Conservation (phyloP, 129 eudicot species). For the Solidago caesia region DNA sequence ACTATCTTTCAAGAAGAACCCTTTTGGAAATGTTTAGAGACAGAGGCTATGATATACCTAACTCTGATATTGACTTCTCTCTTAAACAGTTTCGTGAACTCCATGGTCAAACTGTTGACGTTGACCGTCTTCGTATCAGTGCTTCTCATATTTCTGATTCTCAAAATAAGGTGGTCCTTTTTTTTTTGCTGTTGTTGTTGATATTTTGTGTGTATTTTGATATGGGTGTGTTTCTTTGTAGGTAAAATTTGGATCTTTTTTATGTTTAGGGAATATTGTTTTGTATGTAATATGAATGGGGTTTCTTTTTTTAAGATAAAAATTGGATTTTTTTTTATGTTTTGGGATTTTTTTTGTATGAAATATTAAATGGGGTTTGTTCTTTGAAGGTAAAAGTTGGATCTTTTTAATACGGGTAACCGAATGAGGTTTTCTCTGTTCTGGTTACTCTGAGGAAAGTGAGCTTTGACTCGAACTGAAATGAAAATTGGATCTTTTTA, state of each 20-base stretch:
- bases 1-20: slow-evolving; percentile 79
- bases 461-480: no score
- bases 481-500: not conserved
- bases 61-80: slow-evolving; percentile 55
- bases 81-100: slow-evolving; percentile 58
- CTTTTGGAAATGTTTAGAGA: slow-evolving; percentile 79
- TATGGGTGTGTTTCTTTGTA: not conserved
- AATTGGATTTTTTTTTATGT: not conserved
- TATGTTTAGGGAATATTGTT: not conserved
- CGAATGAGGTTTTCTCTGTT: no score
- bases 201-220: not conserved
- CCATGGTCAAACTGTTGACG: slow-evolving; percentile 61
- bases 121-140: slow-evolving; percentile 58
- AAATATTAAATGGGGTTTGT: not conserved
- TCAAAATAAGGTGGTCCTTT: slow-evolving; percentile 42
- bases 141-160: slow-evolving; percentile 58
- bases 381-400: not conserved
- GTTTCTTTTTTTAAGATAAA: not conserved
- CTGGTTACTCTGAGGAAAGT: no score
- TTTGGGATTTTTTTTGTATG: not conserved
- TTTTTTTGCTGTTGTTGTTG: not conserved
- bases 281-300: not conserved
- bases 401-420: no score
- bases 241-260: not conserved
- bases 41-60: slow-evolving; percentile 68